Conservation (phyloP, 148 eudicot species). For the Vaccinium myrtillus region DNA sequence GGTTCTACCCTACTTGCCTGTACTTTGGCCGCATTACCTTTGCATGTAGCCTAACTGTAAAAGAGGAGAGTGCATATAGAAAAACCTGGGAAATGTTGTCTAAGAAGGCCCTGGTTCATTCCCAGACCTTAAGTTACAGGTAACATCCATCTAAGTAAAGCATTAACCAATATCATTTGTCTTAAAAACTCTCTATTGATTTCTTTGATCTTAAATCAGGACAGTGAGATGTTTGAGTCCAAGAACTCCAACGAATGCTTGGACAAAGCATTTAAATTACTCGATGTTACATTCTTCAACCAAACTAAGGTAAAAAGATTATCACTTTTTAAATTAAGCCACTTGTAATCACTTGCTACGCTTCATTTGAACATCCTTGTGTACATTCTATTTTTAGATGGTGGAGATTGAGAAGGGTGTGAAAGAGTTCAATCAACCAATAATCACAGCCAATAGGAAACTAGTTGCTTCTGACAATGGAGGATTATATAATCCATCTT, state of each 20-base stretch:
- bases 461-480: conserved; percentile 71
- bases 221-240: conserved; percentile 36
- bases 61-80: conserved; percentile 34
- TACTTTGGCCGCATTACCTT: conserved; percentile 1
- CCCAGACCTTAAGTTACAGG: conserved; percentile 30
- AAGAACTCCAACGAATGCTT: conserved; percentile 22
- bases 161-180: background rate
- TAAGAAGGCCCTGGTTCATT: conserved; percentile 24
- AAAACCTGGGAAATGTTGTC: conserved; percentile 22
- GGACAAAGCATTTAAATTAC: conserved; percentile 41
- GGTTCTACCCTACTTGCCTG: background rate
- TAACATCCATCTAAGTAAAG: conserved; percentile 7
- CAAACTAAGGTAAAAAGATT: conserved; percentile 43
- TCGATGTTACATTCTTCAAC: conserved; percentile 68
- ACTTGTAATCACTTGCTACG: background rate
- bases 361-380: background rate
- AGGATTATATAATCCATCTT: conserved; percentile 68
- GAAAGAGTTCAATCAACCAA: conserved; percentile 64
- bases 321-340: background rate
- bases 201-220: conserved; percentile 41
- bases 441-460: conserved; percentile 49
- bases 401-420: conserved; percentile 66
- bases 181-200: conserved; percentile 3
- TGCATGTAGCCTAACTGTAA: conserved; percentile 21
- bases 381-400: conserved; percentile 36